Percentiles rank a stretch among this genome's conserved stretches.
phyloP scores from a whole-genome alignment of 768 basidiomycete genomes.

The Leccinum subgranulosum region DNA sequence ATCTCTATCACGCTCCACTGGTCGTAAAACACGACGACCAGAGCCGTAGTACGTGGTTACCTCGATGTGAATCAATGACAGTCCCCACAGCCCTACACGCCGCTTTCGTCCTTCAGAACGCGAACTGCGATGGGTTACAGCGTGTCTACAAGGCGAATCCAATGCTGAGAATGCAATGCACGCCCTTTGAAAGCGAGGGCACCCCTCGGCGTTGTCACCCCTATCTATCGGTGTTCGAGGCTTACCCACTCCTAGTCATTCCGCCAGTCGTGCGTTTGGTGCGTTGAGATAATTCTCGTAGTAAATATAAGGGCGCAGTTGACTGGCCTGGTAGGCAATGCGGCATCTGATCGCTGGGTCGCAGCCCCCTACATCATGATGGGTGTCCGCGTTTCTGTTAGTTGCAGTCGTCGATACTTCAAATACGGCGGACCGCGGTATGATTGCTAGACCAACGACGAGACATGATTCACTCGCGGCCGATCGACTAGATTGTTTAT shows the following conservation, averaged over 20 bases:
- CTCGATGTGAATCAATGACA: constrained; percentile 7
- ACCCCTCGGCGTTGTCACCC: neutral
- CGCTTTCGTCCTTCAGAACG: constrained; percentile 10
- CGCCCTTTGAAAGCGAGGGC: neutral
- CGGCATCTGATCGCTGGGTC: neutral
- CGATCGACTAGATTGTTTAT: neutral
- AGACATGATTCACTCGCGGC: neutral
- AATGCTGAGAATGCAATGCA: constrained; percentile 2
- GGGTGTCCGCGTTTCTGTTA: constrained; percentile 1
- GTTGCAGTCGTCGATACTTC: neutral
- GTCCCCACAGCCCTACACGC: constrained; percentile 14
- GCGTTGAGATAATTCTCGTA: neutral
- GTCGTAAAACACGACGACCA: constrained; percentile 3
- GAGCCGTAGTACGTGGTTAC: neutral
- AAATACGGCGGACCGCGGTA: neutral
- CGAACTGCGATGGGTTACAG: neutral
- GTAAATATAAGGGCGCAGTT: neutral
- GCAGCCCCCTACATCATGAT: neutral
- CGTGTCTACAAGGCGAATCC: constrained; percentile 4
- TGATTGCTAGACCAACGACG: neutral
- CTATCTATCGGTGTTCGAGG: neutral
- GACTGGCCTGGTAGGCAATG: neutral
- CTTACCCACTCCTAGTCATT: neutral
- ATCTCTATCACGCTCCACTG: neutral
- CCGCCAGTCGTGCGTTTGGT: neutral